Evolutionary conservation across 148 eudicot species (phyloP).

Genomic region (Suaeda aralocaspica): DNA sequence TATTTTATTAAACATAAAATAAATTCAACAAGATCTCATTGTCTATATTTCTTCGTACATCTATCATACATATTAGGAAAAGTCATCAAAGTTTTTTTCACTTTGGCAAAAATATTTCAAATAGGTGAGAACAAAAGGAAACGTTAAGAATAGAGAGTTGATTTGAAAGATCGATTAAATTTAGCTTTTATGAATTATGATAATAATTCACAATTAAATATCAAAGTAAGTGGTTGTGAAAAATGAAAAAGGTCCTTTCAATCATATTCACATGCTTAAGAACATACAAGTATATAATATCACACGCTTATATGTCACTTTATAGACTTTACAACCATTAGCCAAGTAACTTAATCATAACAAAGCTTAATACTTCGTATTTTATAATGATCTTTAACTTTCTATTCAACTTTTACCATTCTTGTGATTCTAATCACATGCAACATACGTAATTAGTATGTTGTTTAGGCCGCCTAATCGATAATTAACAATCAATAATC

Average conservation of each 20-base stretch:
- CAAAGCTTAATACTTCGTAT: neutral
- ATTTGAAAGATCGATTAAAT: too few species aligned
- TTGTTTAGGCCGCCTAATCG: neutral
- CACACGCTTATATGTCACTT: slow-evolving; percentile 14
- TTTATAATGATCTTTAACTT: neutral
- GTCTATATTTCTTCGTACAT: too few species aligned
- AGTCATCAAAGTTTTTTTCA: too few species aligned
- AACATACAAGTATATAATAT: neutral
- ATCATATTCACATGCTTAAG: neutral
- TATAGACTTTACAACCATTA: slow-evolving; percentile 2
- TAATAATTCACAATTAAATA: too few species aligned
- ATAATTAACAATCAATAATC: neutral
- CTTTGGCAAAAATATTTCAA: too few species aligned
- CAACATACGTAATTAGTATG: neutral
- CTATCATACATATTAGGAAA: too few species aligned
- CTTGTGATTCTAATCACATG: slow-evolving; percentile 10
- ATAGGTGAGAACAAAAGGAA: too few species aligned
- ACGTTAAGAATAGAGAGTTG: too few species aligned
- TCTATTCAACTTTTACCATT: neutral
- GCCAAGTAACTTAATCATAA: neutral
- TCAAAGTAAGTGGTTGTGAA: too few species aligned
- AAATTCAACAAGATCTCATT: too few species aligned
- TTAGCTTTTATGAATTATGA: too few species aligned
- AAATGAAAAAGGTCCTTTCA: neutral
- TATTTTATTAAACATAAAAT: too few species aligned